Conservation (phyloP, 192 early-diverging fungal species). For the Neocallimastix lanati region DNA sequence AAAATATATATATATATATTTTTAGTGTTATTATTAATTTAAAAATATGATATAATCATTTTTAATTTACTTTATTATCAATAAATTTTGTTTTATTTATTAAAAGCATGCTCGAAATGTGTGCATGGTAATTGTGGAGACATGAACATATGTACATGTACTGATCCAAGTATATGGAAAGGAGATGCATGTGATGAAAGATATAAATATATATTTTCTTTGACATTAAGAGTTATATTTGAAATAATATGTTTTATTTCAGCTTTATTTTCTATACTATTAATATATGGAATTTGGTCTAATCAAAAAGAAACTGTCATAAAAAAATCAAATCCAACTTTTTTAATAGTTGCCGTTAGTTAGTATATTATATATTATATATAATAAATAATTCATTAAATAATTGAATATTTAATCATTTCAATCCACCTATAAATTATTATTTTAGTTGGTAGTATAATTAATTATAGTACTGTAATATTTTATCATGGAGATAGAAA, state of each 20-base stretch:
- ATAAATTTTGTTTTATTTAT: no score
- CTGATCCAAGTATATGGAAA: background rate
- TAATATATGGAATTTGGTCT: background rate
- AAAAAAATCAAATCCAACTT: background rate
- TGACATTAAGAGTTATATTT: background rate
- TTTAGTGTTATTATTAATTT: no score
- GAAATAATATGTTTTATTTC: background rate
- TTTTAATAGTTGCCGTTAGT: background rate
- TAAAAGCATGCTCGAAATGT: background rate
- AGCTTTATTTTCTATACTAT: background rate
- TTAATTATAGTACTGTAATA: background rate
- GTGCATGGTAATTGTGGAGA: background rate
- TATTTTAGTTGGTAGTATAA: background rate
- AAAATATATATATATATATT: no score
- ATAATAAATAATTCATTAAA: no score
- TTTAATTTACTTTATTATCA: no score
- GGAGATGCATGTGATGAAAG: background rate
- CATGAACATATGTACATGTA: background rate
- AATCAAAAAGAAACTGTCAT: background rate
- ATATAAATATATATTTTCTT: background rate
- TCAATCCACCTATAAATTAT: no score
- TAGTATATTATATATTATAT: no score
- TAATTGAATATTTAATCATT: no score
- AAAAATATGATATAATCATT: no score
- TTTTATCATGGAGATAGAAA: background rate